Evolutionary conservation across 1,284 basidiomycete genomes (phyloP).

Genomic region (Cryptococcus deneoformans): DNA sequence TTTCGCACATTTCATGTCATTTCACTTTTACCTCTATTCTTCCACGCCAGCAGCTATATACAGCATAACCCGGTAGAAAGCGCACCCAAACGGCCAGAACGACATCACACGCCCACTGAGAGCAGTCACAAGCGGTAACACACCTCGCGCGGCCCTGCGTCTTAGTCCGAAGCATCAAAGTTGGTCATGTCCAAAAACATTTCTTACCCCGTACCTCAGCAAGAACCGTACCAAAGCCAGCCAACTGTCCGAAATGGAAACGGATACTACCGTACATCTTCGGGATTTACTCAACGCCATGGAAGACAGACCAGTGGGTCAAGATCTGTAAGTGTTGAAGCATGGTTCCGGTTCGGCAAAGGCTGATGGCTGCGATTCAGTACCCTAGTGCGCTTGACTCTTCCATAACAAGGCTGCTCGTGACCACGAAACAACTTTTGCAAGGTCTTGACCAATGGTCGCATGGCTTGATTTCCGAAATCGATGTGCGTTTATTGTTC

Average conservation of each 20-base stretch:
- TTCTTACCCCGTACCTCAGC: conserved; percentile 20
- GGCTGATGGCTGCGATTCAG: background rate
- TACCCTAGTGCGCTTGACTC: conserved; percentile 58
- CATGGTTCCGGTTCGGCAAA: background rate
- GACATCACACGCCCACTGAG: too few species aligned
- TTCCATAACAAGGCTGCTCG: conserved; percentile 86
- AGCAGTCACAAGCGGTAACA: too few species aligned
- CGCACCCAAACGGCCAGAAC: too few species aligned
- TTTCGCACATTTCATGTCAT: too few species aligned
- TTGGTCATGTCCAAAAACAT: conserved; percentile 28
- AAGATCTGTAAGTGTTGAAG: conserved; percentile 5
- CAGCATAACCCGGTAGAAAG: too few species aligned
- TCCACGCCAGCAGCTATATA: too few species aligned
- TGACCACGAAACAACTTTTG: conserved; percentile 91
- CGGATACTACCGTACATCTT: background rate
- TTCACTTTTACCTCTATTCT: too few species aligned
- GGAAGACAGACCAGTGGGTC: conserved; percentile 12
- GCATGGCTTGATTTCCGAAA: conserved; percentile 68
- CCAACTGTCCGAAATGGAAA: background rate
- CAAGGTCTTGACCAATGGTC: conserved; percentile 92
- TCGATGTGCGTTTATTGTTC: conserved; percentile 37
- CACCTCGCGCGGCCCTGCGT: background rate
- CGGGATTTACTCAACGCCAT: background rate
- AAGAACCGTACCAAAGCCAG: background rate
- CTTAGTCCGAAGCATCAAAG: background rate